Conservation (phyloP, 345 rosid genomes). For the Diplotaxis tenuifolia region DNA sequence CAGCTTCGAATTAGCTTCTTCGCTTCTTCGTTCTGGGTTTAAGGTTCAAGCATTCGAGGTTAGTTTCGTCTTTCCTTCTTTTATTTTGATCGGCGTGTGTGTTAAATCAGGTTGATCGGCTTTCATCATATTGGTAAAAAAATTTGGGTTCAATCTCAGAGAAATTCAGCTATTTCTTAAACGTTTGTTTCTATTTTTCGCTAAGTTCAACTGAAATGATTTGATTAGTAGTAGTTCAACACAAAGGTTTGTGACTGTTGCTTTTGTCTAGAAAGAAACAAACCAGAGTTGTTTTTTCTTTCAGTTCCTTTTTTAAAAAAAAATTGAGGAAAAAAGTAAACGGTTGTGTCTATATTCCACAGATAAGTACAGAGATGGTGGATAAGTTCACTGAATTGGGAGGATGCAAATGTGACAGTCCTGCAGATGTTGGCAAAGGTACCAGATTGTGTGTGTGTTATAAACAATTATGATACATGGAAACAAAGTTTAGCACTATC, state of each 20-base stretch:
- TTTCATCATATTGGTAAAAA: no score
- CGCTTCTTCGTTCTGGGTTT: conserved; percentile 61
- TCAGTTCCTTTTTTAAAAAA: background rate
- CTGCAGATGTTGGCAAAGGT: conserved; percentile 65
- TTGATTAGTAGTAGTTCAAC: conserved; percentile 5
- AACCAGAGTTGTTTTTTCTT: background rate
- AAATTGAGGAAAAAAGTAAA: background rate
- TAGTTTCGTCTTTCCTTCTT: background rate
- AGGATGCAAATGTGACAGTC: conserved; percentile 54
- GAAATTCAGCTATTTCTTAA: background rate
- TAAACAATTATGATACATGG: background rate
- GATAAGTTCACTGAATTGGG: conserved; percentile 46
- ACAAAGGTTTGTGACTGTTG: background rate
- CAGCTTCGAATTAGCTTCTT: conserved; percentile 75
- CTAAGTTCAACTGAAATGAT: conserved; percentile 3
- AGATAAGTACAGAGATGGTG: background rate
- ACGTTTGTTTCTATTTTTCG: background rate
- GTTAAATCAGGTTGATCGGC: background rate
- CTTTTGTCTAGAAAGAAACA: background rate
- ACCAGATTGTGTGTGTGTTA: background rate
- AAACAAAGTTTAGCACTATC: background rate
- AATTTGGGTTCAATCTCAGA: background rate
- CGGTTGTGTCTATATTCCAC: background rate
- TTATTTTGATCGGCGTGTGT: background rate
- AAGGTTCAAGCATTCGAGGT: conserved; percentile 77